Conservation (phyloP, 1,139 yeast species). For the Yamadazyma diddensiae region DNA sequence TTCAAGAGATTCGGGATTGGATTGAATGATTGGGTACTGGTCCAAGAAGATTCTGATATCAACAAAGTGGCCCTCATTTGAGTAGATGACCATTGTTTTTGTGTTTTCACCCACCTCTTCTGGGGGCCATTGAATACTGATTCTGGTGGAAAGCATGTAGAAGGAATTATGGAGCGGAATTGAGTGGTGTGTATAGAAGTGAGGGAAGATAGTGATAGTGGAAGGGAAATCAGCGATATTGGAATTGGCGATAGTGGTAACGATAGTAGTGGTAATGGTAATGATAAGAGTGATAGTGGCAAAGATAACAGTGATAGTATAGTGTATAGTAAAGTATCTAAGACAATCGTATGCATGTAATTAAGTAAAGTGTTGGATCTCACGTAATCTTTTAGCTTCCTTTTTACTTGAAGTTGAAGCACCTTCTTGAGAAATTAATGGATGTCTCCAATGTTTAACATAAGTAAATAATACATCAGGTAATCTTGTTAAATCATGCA, state of each 20-base stretch:
- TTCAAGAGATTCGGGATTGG: constrained; percentile 11
- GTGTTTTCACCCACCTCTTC: constrained; percentile 44
- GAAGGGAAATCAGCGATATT: background rate
- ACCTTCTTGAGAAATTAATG: constrained; percentile 48
- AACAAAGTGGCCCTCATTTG: constrained; percentile 43
- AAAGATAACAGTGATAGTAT: background rate
- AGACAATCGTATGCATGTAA: no score
- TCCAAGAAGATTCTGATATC: constrained; percentile 35
- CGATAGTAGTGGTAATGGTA: no score
- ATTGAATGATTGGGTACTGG: constrained; percentile 20
- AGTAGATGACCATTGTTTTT: constrained; percentile 49
- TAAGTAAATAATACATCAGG: constrained; percentile 69
- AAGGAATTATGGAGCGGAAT: constrained; percentile 2
- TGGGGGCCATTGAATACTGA: constrained; percentile 55
- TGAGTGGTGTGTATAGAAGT: background rate
- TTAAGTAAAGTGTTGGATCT: constrained; percentile 41
- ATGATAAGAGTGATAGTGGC: no score
- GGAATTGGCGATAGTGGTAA: no score
- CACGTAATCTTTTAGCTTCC: constrained; percentile 44
- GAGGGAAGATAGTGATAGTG: background rate
- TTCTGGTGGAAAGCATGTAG: constrained; percentile 37
- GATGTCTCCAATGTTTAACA: constrained; percentile 55
- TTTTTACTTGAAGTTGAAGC: constrained; percentile 42
- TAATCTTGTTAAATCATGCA: constrained; percentile 59
- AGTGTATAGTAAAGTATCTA: background rate